A percentile compares a stretch with the other conserved stretches of the same genome.
phyloP scores from a whole-genome alignment of 2,329 filamentous ascomycete genomes.

The Alternaria ventricosa region DNA sequence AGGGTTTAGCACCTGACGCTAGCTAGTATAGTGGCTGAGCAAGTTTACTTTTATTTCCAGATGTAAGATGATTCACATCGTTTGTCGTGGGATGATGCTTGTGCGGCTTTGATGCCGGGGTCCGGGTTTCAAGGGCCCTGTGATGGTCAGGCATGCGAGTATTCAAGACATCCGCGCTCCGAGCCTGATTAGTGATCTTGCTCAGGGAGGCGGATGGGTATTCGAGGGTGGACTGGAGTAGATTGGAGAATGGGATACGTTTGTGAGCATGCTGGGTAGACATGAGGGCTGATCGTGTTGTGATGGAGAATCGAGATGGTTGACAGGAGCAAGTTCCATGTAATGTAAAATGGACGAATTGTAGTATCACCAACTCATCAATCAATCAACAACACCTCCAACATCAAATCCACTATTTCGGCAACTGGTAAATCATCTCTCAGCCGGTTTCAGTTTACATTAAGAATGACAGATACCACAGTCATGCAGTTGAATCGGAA shows the following conservation, averaged over 20 bases:
- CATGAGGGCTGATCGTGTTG: neutral
- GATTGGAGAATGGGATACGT: neutral
- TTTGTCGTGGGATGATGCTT: neutral
- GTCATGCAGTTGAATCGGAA: neutral
- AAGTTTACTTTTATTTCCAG: neutral
- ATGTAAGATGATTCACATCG: neutral
- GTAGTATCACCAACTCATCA: neutral
- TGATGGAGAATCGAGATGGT: neutral
- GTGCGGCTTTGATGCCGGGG: neutral
- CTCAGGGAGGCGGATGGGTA: neutral
- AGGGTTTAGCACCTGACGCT: neutral
- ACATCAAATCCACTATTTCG: neutral
- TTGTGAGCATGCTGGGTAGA: neutral
- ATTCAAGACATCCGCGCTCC: neutral
- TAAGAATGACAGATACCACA: neutral
- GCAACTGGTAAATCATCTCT: neutral
- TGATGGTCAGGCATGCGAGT: neutral
- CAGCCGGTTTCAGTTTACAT: neutral
- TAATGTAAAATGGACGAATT: neutral
- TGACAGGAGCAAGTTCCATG: neutral
- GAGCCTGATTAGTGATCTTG: neutral
- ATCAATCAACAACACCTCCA: neutral
- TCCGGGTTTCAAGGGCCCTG: neutral
- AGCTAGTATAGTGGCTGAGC: neutral
- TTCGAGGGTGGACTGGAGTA: neutral